These are phyloP conservation scores for Botrytis aclada DNA, from an alignment of 2,329 filamentous ascomycete species.

Conservation along the genomic window DNA sequence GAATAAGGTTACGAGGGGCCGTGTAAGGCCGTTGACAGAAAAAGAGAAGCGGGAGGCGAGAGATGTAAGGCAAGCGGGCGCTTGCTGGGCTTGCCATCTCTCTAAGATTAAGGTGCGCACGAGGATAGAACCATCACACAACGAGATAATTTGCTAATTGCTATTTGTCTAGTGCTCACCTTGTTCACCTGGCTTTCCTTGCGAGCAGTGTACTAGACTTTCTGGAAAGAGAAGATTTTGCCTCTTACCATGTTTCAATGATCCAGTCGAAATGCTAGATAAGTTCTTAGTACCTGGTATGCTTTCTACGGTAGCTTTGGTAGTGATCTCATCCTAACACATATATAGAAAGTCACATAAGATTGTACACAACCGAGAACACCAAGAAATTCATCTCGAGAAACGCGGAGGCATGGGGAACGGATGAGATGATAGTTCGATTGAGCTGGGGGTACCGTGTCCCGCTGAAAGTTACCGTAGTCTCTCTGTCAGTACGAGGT, in stretches of 20 bases:
- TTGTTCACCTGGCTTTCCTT: slow-evolving; percentile 35
- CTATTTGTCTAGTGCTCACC: slow-evolving; percentile 32
- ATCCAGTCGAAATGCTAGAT: slow-evolving; percentile 34
- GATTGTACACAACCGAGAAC: slow-evolving; percentile 33
- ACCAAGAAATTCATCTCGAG: slow-evolving; percentile 32
- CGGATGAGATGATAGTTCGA: slow-evolving; percentile 26
- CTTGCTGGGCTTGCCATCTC: slow-evolving; percentile 38
- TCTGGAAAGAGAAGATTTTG: slow-evolving; percentile 36
- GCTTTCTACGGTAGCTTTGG: background rate
- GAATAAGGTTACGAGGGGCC: slow-evolving; percentile 29
- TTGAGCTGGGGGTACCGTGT: slow-evolving; percentile 34
- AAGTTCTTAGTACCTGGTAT: slow-evolving; percentile 35
- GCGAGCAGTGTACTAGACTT: slow-evolving; percentile 35
- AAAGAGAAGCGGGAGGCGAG: slow-evolving; percentile 36
- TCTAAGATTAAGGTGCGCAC: slow-evolving; percentile 35
- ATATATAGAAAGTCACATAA: slow-evolving; percentile 31
- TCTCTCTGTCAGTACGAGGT: slow-evolving; percentile 30
- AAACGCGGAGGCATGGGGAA: slow-evolving; percentile 34
- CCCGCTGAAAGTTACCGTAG: slow-evolving; percentile 31
- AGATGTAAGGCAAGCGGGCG: slow-evolving; percentile 35
- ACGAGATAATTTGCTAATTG: background rate
- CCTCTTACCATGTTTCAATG: slow-evolving; percentile 36
- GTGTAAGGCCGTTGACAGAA: slow-evolving; percentile 32
- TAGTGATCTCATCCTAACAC: slow-evolving; percentile 12
- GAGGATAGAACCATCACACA: background rate